These are phyloP conservation scores for Trichophyton verrucosum DNA, from an alignment of 2,329 filamentous ascomycete species.

Conservation along the genomic window DNA sequence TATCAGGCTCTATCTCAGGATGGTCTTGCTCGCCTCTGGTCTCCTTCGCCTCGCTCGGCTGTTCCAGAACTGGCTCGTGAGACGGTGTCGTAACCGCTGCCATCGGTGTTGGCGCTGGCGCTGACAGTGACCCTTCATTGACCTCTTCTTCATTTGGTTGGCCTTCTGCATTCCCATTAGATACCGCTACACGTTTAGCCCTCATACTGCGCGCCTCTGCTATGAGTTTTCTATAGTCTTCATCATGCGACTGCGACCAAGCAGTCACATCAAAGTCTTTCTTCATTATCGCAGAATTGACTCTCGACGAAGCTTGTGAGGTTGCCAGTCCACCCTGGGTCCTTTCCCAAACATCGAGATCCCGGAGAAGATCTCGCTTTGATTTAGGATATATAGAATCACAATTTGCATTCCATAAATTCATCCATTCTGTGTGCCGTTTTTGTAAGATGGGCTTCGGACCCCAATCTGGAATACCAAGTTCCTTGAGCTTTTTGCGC, in stretches of 20 bases:
- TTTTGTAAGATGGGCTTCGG: constrained; percentile 57
- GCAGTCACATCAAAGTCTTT: constrained; percentile 77
- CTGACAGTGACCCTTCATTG: background rate
- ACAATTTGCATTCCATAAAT: constrained; percentile 93
- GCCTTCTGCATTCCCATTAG: background rate
- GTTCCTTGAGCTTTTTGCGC: constrained; percentile 66
- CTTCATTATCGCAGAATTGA: constrained; percentile 49
- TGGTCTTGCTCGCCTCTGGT: background rate
- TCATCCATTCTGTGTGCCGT: constrained; percentile 86
- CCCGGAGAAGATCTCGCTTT: constrained; percentile 59
- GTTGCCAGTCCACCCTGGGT: constrained; percentile 52
- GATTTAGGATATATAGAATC: constrained; percentile 63
- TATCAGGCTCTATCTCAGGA: background rate
- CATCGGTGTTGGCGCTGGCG: background rate
- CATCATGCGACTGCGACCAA: constrained; percentile 61
- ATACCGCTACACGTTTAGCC: background rate
- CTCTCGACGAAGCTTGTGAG: constrained; percentile 11
- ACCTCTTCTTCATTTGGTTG: constrained; percentile 15
- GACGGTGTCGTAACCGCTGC: background rate
- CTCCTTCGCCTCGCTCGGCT: too few relatives aligned
- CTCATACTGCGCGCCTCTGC: constrained; percentile 49
- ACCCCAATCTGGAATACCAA: constrained; percentile 64
- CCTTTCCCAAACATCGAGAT: constrained; percentile 76
- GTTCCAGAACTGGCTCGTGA: background rate
- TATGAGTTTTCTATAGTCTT: constrained; percentile 68